A percentile compares a stretch with the other conserved stretches of the same genome.
phyloP scores from a whole-genome alignment of 139 green algal genomes.

The Chlamydomonas incerta region DNA sequence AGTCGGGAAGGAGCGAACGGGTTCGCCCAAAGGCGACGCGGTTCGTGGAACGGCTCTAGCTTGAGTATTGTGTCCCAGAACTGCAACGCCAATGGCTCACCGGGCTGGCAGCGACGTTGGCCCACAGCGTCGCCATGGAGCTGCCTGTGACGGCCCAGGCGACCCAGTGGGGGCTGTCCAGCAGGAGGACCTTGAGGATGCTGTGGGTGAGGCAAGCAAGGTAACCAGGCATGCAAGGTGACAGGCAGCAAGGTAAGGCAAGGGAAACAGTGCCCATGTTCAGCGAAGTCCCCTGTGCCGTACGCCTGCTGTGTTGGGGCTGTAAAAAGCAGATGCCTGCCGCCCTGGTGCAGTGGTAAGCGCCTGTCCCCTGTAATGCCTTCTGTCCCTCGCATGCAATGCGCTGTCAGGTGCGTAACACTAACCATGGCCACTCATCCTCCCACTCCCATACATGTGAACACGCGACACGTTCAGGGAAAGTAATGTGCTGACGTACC shows the following conservation, averaged over 20 bases:
- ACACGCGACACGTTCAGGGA: background rate
- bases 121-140: conserved; percentile 31
- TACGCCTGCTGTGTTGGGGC: background rate
- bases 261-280: background rate
- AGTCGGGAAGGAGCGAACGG: background rate
- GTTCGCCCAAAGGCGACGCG: background rate
- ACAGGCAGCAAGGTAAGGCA: background rate
- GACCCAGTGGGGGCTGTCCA: conserved; percentile 23
- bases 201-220: background rate
- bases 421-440: background rate
- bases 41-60: background rate
- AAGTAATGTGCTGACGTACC: background rate
- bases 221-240: background rate
- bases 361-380: background rate
- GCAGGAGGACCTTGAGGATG: conserved; percentile 21
- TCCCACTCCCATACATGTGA: background rate
- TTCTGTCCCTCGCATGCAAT: background rate
- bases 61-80: background rate
- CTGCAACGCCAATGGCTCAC: background rate
- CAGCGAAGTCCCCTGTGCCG: too few species aligned
- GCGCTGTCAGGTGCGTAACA: background rate
- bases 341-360: conserved; percentile 19
- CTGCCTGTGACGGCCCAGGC: conserved; percentile 35
- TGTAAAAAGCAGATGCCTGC: too few species aligned
- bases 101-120: conserved; percentile 13